Evolutionary conservation across 768 basidiomycete genomes (phyloP), one percentile per base, ranked within the genome.

Genomic region (Tubosaeta sp.): DNA sequence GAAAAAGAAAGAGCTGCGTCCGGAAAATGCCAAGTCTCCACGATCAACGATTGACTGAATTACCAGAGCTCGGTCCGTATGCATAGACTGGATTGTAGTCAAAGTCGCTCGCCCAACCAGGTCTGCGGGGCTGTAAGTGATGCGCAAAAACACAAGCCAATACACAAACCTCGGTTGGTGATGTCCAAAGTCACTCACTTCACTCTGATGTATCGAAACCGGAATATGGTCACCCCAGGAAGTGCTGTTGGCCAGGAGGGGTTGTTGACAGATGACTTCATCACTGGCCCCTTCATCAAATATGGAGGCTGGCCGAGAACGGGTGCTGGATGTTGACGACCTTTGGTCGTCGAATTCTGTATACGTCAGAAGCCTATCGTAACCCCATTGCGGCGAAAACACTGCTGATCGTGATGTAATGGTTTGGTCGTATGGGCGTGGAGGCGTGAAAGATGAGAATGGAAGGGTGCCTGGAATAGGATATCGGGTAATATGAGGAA

Each of bases 401-500:
- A 48, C 35, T 16, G 53, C 35, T 9, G 53, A 18, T 36, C 51
- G 44, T 10, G 31, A 43, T 32, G 55, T 11, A 22, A 49, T 29
- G 30, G 40, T 40, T 44, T 51, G 52, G 12, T 59, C 43, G 6
- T 12, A 39, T 54, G 36, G 44, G 43, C 34, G 19, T 31, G 46
- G 31, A 43, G 46, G 12, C 7, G 40, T 31, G 19, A 46, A 40
- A 30, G 56, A 46, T 18, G 53, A 45, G 21, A 56, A 18, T 3
- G 62, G 55, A 34, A 62, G 58, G 32, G 52, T 54, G 16, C 53
- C 54, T 7, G 68, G 64, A 30, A 63, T 57, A 30, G 68, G 60
- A 42, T 54, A 62, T 50, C 53, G 63, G 4, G 68, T 68, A 19
- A 49, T 47, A 29, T 68, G 66, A 25, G 67, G 34, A 32, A 59